Base-by-base conservation (phyloP, 345 rosid species). In the Boechera stricta region DNA sequence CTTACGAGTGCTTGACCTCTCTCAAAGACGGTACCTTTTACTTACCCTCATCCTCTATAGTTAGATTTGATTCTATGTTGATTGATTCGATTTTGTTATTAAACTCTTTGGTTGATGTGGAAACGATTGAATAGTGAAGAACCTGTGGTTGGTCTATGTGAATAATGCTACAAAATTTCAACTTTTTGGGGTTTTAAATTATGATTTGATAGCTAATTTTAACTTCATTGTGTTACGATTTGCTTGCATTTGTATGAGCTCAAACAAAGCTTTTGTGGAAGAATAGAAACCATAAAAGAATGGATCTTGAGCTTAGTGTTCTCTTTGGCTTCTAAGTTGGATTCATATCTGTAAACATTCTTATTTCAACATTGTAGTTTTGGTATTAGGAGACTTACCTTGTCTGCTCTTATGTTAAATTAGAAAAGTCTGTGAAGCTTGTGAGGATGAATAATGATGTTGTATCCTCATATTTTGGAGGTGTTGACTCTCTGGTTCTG, bases 1-100 rank as follows among this genome's bases (percentile, higher is more conserved):
- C 98, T 39, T 93, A 93, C 69, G 98, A 93, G 84, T 91, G 98
- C 76, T 83, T 93, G 82, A 80, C 92, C 35, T 88, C 97, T 77
- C 97, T 93, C 65, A 88, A 93, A 84, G 96, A 93, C 67, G 97
- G 97, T 91, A 84, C 67, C n/a, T 39, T 68, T 66, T 18, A 24
- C 51, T 4, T 66, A 47, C 49, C 11, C 33, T 29, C 1, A 13
- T 44, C 18, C 3, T 49, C 2, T 24, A 31, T 29, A 2, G 2
- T 68, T 38, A 4, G 15, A 52, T 36, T 48, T 10, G 45, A 67
- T 33, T 49, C 36, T 12, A 0, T 41, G 51, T 12, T 10, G n/a
- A 39, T 39, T 21, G 24, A 21, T 21, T 21, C 24, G 24, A 21
- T 21, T 21, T 21, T 21, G 24, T 21, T 21, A 21, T 21, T 21